These are phyloP conservation scores for Cubamyces sp. DNA, from an alignment of 768 basidiomycete genomes.

Conservation along the genomic window DNA sequence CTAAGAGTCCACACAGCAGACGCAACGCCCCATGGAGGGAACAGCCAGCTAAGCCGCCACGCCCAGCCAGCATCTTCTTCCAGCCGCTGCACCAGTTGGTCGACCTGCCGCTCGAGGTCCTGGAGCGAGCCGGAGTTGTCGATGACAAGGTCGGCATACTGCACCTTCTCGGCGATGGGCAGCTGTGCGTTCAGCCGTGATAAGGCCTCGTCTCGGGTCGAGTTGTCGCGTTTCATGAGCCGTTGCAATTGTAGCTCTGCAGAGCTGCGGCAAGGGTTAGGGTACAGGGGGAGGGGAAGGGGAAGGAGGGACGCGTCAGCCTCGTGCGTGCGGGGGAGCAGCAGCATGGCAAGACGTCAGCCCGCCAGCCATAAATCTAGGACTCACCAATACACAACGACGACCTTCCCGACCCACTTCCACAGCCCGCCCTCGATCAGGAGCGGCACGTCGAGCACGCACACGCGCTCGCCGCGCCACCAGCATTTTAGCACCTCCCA, in stretches of 20 bases:
- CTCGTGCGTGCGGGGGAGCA: neutral
- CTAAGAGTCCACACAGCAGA: constrained; percentile 47
- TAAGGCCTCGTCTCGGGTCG: constrained; percentile 66
- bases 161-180: constrained; percentile 75
- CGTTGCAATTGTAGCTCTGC: constrained; percentile 82
- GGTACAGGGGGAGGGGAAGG: neutral
- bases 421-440: constrained; percentile 88
- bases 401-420: constrained; percentile 79
- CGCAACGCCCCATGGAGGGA: constrained; percentile 57
- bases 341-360: neutral
- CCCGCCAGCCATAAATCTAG: neutral
- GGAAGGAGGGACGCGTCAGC: neutral
- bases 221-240: constrained; percentile 75
- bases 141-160: constrained; percentile 84
- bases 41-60: constrained; percentile 66
- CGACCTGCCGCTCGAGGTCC: constrained; percentile 65
- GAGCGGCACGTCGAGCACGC: constrained; percentile 89
- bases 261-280: constrained; percentile 53
- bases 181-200: constrained; percentile 81
- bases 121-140: constrained; percentile 83
- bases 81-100: constrained; percentile 46
- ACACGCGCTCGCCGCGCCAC: constrained; percentile 76
- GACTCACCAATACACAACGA: constrained; percentile 90
- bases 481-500: constrained; percentile 70
- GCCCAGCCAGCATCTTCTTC: constrained; percentile 52